Evolutionary conservation across 768 basidiomycete species (phyloP).

Genomic region (Lentinula boryana): DNA sequence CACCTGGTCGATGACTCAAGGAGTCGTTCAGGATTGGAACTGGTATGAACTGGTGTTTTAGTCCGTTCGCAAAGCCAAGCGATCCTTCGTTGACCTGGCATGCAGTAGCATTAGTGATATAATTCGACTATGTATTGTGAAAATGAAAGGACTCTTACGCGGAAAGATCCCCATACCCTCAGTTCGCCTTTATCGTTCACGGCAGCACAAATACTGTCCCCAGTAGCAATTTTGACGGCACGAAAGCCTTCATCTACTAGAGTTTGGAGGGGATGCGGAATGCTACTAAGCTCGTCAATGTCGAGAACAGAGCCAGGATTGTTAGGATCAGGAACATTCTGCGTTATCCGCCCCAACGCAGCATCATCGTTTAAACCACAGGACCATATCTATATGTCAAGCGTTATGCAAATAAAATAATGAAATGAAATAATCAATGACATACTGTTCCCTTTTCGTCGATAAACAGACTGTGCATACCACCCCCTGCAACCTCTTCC

Average conservation of each 20-base stretch:
- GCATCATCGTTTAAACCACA: slow-evolving; percentile 88
- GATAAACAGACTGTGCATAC: slow-evolving; percentile 83
- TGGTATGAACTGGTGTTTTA: slow-evolving; percentile 64
- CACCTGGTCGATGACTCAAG: slow-evolving; percentile 54
- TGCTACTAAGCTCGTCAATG: slow-evolving; percentile 44
- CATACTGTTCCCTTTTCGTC: slow-evolving; percentile 88
- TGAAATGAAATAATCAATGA: slow-evolving; percentile 11
- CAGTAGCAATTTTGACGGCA: slow-evolving; percentile 75
- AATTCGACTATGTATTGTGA: slow-evolving; percentile 4
- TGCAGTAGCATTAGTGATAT: slow-evolving; percentile 2
- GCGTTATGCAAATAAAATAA: neutral
- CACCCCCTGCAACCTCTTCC: slow-evolving; percentile 76
- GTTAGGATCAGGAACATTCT: slow-evolving; percentile 52
- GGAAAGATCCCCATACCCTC: slow-evolving; percentile 85
- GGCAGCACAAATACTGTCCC: slow-evolving; percentile 86
- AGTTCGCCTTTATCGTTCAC: slow-evolving; percentile 75
- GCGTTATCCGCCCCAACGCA: slow-evolving; percentile 66
- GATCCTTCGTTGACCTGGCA: slow-evolving; percentile 68
- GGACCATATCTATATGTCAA: slow-evolving; percentile 59
- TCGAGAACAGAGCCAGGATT: slow-evolving; percentile 54
- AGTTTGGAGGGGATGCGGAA: slow-evolving; percentile 62
- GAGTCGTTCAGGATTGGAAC: slow-evolving; percentile 43
- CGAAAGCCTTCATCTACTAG: slow-evolving; percentile 78
- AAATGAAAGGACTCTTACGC: slow-evolving; percentile 44
- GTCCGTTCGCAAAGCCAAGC: slow-evolving; percentile 73